These are phyloP conservation scores for Candida nemodendra DNA, from an alignment of 805 yeast species.

Conservation along the genomic window DNA sequence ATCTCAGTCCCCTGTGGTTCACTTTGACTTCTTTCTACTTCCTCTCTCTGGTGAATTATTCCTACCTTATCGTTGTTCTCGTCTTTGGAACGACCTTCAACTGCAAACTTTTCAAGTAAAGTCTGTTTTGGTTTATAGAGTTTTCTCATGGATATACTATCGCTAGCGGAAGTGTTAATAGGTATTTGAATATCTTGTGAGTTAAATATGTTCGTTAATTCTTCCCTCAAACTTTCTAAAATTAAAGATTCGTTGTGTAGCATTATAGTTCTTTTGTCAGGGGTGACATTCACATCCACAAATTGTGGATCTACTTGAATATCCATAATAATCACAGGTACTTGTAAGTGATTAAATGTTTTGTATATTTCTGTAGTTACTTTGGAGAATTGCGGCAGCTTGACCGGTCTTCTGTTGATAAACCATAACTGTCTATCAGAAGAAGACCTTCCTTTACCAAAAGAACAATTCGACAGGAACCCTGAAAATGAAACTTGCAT, in stretches of 20 bases:
- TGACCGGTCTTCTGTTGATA: conserved; percentile 76
- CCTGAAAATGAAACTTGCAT: conserved; percentile 50
- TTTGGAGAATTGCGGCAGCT: conserved; percentile 51
- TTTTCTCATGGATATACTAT: not conserved
- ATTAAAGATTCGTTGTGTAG: conserved; percentile 65
- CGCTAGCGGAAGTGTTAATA: conserved; percentile 8
- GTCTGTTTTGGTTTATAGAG: too few relatives aligned
- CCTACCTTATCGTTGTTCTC: too few relatives aligned
- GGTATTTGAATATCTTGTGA: conserved; percentile 28
- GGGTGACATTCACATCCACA: conserved; percentile 86
- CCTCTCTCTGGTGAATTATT: too few relatives aligned
- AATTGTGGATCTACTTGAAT: conserved; percentile 48
- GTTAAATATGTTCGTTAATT: conserved; percentile 48
- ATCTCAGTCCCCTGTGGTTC: too few relatives aligned
- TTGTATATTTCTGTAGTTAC: conserved; percentile 73
- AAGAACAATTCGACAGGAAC: conserved; percentile 68
- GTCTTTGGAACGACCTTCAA: too few relatives aligned
- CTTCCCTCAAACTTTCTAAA: conserved; percentile 52
- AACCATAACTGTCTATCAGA: conserved; percentile 74
- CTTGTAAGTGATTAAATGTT: conserved; percentile 67
- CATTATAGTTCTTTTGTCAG: conserved; percentile 78
- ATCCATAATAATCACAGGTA: conserved; percentile 67
- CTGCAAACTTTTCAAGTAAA: too few relatives aligned
- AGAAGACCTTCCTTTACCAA: conserved; percentile 72
- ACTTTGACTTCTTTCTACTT: too few relatives aligned